These are phyloP conservation scores for Sisymbrium irio DNA, from an alignment of 345 rosid species.

Conservation along the genomic window DNA sequence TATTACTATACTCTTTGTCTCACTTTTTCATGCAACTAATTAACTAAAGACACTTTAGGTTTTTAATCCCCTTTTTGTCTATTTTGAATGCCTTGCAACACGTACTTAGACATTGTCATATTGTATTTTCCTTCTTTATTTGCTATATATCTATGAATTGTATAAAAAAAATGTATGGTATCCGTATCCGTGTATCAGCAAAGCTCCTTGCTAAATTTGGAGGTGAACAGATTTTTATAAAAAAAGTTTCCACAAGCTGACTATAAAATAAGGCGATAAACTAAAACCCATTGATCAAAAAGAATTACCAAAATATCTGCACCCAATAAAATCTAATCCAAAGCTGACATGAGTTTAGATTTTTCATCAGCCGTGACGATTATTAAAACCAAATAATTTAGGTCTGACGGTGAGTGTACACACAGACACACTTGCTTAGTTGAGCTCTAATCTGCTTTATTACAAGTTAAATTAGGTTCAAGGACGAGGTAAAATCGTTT, in stretches of 20 bases:
- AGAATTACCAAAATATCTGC: not conserved
- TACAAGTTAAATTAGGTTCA: not conserved
- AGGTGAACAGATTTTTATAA: not conserved
- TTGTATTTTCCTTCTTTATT: not conserved
- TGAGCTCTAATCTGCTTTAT: not conserved
- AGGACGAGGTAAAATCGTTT: not conserved
- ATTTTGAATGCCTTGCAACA: not conserved
- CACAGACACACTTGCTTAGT: not conserved
- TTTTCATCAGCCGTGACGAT: not conserved
- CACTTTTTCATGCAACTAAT: constrained; percentile 29
- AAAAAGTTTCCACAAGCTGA: not conserved
- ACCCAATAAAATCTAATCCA: not conserved
- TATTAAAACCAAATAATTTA: too few species aligned
- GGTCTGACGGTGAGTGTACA: not conserved
- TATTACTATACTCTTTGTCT: not conserved
- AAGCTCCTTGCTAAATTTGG: not conserved
- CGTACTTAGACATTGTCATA: not conserved
- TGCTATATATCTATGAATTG: not conserved
- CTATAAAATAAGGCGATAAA: not conserved
- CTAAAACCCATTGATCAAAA: not conserved
- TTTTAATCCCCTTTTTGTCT: not conserved
- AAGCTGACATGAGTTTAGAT: not conserved
- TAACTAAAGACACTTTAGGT: constrained; percentile 22
- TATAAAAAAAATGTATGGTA: not conserved
- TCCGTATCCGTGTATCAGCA: not conserved